phyloP scores from a whole-genome alignment of 2,329 filamentous ascomycete species.

The Botrytis galanthina region DNA sequence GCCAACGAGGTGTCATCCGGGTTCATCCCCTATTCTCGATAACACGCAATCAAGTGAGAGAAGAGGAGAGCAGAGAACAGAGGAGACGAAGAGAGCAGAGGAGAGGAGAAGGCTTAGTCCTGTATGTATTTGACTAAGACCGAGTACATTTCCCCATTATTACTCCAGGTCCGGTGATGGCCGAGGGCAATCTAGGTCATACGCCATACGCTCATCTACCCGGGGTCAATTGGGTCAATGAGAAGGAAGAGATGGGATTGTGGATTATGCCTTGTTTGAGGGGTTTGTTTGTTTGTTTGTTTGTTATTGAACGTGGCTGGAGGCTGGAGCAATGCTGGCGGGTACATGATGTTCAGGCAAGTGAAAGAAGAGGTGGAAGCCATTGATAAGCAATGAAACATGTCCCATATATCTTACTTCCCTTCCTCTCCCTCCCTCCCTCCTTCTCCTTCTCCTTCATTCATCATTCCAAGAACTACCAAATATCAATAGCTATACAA shows the following conservation, averaged over 20 bases:
- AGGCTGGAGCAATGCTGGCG: slow-evolving; percentile 7
- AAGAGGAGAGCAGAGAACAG: background rate
- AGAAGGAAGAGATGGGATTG: background rate
- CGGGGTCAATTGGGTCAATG: background rate
- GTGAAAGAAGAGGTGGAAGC: background rate
- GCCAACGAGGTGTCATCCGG: background rate
- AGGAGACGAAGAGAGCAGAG: background rate
- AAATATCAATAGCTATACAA: background rate
- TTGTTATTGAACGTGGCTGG: background rate
- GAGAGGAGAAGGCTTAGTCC: background rate
- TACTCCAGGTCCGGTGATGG: slow-evolving; percentile 4
- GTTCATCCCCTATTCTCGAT: slow-evolving; percentile 8
- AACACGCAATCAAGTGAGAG: background rate
- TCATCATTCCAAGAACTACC: background rate
- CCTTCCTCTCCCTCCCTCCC: background rate
- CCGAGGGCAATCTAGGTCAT: slow-evolving; percentile 1
- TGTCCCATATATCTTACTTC: background rate
- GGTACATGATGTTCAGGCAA: background rate
- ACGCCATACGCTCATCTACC: background rate
- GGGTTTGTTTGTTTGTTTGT: background rate
- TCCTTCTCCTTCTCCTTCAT: background rate
- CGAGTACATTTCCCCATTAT: background rate
- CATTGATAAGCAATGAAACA: slow-evolving; percentile 12
- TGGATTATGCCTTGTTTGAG: background rate
- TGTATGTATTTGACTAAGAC: background rate